A percentile compares a stretch with the other conserved stretches of the same genome.
Evolutionary conservation across 371 early-diverging fungal genomes (phyloP).

Genomic region (Mucor mucedo): DNA sequence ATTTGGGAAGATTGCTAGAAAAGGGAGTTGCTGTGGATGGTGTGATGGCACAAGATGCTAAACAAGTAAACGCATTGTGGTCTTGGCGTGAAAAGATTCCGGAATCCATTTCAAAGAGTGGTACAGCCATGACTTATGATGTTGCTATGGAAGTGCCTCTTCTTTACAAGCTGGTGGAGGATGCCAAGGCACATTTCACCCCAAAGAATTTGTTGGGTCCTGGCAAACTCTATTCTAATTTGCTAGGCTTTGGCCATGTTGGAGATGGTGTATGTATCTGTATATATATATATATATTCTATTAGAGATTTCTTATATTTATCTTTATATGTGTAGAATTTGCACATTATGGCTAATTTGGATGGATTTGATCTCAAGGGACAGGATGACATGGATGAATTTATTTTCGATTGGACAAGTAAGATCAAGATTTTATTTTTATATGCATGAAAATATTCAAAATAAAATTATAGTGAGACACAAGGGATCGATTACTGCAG

Average conservation of each 20-base stretch:
- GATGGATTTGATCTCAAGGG: constrained; percentile 49
- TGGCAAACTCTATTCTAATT: constrained; percentile 48
- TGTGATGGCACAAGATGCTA: constrained; percentile 75
- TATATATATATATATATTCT: background rate
- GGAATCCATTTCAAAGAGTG: constrained; percentile 48
- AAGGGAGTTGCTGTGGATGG: constrained; percentile 69
- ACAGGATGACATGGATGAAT: constrained; percentile 80
- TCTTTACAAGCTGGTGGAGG: constrained; percentile 81
- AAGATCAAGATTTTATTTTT: background rate
- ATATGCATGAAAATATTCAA: background rate
- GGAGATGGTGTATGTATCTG: constrained; percentile 69
- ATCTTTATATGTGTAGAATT: constrained; percentile 61
- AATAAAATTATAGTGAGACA: constrained; percentile 22
- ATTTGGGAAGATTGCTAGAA: constrained; percentile 62
- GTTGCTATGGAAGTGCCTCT: constrained; percentile 79
- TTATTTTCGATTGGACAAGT: constrained; percentile 79
- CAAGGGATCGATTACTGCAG: constrained; percentile 68
- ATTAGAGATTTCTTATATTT: background rate
- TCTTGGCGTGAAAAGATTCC: constrained; percentile 48
- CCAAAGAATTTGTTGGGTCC: constrained; percentile 44
- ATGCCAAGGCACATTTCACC: constrained; percentile 62
- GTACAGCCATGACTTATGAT: constrained; percentile 74
- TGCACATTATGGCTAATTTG: constrained; percentile 88
- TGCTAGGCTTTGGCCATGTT: constrained; percentile 90
- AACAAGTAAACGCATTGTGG: constrained; percentile 43